Conservation (phyloP, 345 rosid genomes). For the Citrus glauca region DNA sequence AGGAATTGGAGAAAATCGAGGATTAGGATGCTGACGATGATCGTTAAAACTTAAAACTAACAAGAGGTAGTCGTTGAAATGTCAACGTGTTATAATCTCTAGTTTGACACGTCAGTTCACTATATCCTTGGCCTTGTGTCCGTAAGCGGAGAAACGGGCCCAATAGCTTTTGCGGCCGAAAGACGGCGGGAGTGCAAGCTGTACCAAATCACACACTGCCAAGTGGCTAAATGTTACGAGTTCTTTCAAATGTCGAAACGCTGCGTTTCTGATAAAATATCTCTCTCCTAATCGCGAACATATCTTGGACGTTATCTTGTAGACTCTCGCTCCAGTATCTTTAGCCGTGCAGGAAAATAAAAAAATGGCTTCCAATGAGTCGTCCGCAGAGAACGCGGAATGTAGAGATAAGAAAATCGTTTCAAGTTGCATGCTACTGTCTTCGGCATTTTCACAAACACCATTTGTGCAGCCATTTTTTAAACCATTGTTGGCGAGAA, state of each 20-base stretch:
- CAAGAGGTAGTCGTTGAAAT: not conserved
- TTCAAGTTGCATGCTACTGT: conserved; percentile 31
- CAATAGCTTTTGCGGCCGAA: conserved; percentile 11
- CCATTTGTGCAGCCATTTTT: conserved; percentile 28
- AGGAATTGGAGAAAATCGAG: not conserved
- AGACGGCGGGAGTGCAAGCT: not conserved
- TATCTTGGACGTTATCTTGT: not conserved
- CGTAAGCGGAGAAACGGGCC: not conserved
- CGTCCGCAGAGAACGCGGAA: conserved; percentile 22
- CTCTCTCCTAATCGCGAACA: not conserved
- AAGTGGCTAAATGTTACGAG: not conserved
- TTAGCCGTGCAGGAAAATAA: not conserved
- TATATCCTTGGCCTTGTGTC: not conserved
- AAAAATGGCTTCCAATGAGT: conserved; percentile 32
- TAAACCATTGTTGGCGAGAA: conserved; percentile 24
- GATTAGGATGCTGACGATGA: not conserved
- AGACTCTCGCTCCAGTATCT: not conserved
- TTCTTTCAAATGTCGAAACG: not conserved
- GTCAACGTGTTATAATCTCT: not conserved
- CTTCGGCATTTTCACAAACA: conserved; percentile 45
- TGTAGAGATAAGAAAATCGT: not conserved
- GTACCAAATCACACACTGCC: not conserved
- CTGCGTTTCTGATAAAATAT: not conserved
- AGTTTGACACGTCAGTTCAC: conserved; percentile 8
- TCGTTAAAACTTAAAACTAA: not conserved